These are phyloP conservation scores for Rugonectria rugulosa DNA, from an alignment of 2,329 filamentous ascomycete species.

Conservation along the genomic window DNA sequence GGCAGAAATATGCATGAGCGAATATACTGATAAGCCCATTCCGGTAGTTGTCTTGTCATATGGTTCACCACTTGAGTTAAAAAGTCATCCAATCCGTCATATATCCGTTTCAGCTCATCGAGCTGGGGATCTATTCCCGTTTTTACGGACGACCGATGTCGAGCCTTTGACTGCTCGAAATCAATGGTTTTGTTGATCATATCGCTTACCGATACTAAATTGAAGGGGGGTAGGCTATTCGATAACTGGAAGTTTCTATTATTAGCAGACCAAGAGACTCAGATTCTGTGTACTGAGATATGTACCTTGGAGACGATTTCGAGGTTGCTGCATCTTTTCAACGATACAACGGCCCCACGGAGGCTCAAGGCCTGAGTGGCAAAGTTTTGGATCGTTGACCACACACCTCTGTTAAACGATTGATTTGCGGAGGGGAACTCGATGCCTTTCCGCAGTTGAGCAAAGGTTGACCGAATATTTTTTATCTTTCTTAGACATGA, in stretches of 20 bases:
- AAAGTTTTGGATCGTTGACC: conserved; percentile 77
- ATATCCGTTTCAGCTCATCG: conserved; percentile 79
- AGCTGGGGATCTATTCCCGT: conserved; percentile 76
- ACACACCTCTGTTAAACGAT: conserved; percentile 71
- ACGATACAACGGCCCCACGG: conserved; percentile 60
- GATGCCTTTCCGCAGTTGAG: conserved; percentile 80
- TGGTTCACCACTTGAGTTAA: conserved; percentile 72
- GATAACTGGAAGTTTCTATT: conserved; percentile 57
- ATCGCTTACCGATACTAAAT: conserved; percentile 71
- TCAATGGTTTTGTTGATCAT: conserved; percentile 79
- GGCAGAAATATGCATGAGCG: conserved; percentile 89
- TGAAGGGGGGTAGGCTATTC: conserved; percentile 63
- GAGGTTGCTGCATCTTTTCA: conserved; percentile 30
- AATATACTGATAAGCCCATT: conserved; percentile 60
- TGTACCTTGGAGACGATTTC: conserved; percentile 49
- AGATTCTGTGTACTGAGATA: conserved; percentile 43
- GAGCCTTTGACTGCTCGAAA: conserved; percentile 76
- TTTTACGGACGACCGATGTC: conserved; percentile 76
- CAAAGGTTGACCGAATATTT: conserved; percentile 74
- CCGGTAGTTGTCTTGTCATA: conserved; percentile 70
- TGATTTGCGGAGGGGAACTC: conserved; percentile 56
- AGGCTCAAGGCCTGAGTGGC: conserved; percentile 75
- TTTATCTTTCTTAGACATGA: conserved; percentile 74
- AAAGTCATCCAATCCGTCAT: conserved; percentile 78
- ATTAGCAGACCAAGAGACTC: conserved; percentile 10